Conservation (phyloP, 306 rosid species). For the Casuarina cunninghamiana region DNA sequence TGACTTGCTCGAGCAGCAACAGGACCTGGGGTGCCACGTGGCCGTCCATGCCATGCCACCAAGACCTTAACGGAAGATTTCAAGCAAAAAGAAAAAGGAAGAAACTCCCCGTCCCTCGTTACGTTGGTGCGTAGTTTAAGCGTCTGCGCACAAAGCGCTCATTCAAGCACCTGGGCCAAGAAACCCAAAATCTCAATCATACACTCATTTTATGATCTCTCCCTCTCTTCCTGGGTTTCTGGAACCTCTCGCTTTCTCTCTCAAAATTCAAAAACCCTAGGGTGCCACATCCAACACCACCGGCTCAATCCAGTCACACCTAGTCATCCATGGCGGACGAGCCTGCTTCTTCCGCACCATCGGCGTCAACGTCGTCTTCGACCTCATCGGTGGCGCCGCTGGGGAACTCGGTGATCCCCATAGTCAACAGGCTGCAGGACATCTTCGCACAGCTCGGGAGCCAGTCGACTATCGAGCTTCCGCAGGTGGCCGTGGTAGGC, state of each 20-base stretch:
- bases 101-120: neutral
- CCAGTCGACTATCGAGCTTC: constrained; percentile 91
- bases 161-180: neutral
- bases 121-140: neutral
- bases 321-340: constrained; percentile 82
- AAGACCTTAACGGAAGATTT: neutral
- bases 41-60: too few species aligned
- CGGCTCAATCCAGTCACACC: neutral
- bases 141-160: constrained; percentile 9
- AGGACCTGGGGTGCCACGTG: too few species aligned
- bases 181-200: constrained; percentile 5
- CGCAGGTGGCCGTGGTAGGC: constrained; percentile 97
- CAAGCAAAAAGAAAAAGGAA: neutral
- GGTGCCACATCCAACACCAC: constrained; percentile 18
- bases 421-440: constrained; percentile 92
- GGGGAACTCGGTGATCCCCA: constrained; percentile 82
- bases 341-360: constrained; percentile 24
- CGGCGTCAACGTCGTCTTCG: constrained; percentile 35
- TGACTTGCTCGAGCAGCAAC: too few species aligned
- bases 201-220: constrained; percentile 1
- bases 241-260: neutral
- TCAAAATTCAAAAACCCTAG: constrained; percentile 47
- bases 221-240: neutral
- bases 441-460: constrained; percentile 89
- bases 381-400: constrained; percentile 55